A percentile compares a stretch with the other conserved stretches of the same genome.
These are phyloP conservation scores for Raddia guianensis DNA, from an alignment of 176 grass and related monocot species.

Conservation along the genomic window DNA sequence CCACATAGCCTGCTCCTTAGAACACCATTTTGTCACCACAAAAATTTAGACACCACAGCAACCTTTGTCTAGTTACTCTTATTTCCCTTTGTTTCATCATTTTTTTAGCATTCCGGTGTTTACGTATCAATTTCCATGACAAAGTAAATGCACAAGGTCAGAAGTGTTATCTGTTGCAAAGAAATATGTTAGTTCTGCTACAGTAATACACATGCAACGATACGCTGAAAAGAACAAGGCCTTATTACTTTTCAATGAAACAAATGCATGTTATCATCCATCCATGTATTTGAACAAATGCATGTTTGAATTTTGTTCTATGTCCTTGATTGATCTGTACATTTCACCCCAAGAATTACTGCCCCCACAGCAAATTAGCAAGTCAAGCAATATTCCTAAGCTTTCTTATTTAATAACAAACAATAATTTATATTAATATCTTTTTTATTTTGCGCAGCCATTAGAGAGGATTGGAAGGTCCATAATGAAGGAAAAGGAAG, in stretches of 20 bases:
- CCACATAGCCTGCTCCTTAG: slow-evolving; percentile 1
- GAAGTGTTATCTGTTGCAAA: too few species aligned
- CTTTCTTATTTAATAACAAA: slow-evolving; percentile 16
- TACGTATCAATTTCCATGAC: too few species aligned
- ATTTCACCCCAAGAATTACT: slow-evolving; percentile 28
- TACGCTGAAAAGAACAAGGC: too few species aligned
- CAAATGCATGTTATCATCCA: neutral
- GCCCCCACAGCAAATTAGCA: neutral
- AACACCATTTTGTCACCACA: slow-evolving; percentile 21
- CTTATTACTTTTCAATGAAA: too few species aligned
- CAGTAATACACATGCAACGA: too few species aligned
- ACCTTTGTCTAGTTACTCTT: neutral
- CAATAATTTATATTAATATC: slow-evolving; percentile 10
- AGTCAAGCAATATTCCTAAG: neutral
- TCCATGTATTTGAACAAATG: slow-evolving; percentile 10
- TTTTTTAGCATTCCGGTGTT: neutral
- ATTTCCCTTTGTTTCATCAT: neutral
- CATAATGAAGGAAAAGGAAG: slow-evolving; percentile 54
- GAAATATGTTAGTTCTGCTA: too few species aligned
- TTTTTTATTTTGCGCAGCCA: slow-evolving; percentile 48
- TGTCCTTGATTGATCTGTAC: slow-evolving; percentile 14
- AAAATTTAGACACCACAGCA: neutral
- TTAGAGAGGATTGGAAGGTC: slow-evolving; percentile 80
- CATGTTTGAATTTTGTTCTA: neutral
- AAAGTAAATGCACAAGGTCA: too few species aligned